These are phyloP conservation scores for Smallanthus sonchifolius DNA, from an alignment of 129 eudicot species.

Conservation along the genomic window DNA sequence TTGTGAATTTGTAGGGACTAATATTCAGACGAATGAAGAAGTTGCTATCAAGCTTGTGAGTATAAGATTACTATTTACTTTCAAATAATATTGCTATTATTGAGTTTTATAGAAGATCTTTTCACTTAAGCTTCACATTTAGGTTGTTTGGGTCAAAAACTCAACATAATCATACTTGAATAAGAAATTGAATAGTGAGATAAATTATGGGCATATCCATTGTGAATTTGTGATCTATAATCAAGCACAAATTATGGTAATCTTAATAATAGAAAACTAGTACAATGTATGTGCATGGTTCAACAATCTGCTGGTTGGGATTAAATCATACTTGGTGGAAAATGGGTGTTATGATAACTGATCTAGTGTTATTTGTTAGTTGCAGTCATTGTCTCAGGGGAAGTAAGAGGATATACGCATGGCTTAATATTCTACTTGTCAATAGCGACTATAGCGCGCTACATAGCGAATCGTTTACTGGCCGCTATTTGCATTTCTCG, in stretches of 20 bases:
- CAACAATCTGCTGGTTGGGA: background rate
- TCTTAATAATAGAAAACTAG: background rate
- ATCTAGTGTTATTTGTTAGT: background rate
- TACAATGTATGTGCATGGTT: background rate
- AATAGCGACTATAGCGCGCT: too few species aligned
- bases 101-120: background rate
- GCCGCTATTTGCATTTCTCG: too few species aligned
- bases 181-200: background rate
- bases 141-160: background rate
- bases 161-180: background rate
- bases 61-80: conserved; percentile 11
- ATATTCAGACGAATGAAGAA: conserved; percentile 94
- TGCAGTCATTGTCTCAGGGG: background rate
- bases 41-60: conserved; percentile 97
- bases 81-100: background rate
- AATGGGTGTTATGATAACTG: background rate
- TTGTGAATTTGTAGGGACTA: conserved; percentile 53
- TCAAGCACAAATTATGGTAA: background rate
- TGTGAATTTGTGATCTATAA: background rate
- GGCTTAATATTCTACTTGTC: background rate
- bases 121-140: background rate
- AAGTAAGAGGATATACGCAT: background rate
- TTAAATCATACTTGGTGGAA: background rate
- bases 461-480: too few species aligned
- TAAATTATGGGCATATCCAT: background rate